phyloP scores from a whole-genome alignment of 106 monocot genomes.

The Dioscorea dumetorum region DNA sequence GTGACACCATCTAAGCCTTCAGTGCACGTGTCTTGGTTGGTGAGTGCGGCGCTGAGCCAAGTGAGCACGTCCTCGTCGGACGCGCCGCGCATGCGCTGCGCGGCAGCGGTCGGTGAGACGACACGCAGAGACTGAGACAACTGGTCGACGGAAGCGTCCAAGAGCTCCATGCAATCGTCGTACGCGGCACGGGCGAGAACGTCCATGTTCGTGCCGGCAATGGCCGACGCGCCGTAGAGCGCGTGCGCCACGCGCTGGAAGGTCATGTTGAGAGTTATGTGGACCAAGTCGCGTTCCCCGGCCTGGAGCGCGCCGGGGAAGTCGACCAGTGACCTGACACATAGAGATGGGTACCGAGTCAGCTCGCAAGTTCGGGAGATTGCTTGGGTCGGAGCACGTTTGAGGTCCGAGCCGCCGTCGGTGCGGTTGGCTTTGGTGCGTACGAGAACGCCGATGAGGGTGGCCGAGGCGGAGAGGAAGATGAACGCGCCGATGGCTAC shows the following conservation, averaged over 20 bases:
- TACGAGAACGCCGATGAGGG: slow-evolving; percentile 9
- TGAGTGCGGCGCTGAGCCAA: slow-evolving; percentile 88
- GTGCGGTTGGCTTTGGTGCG: background rate
- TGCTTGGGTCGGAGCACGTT: slow-evolving; percentile 24
- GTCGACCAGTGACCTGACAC: slow-evolving; percentile 33
- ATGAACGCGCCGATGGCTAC: slow-evolving; percentile 9
- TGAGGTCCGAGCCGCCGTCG: too few species aligned
- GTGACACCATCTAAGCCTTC: slow-evolving; percentile 53
- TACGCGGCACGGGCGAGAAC: slow-evolving; percentile 45
- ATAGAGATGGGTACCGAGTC: slow-evolving; percentile 48
- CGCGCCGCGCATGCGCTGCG: background rate
- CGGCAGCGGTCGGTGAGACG: slow-evolving; percentile 12
- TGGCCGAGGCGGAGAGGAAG: slow-evolving; percentile 18
- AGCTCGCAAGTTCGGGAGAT: slow-evolving; percentile 40
- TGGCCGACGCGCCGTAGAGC: slow-evolving; percentile 46
- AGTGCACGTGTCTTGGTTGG: slow-evolving; percentile 89
- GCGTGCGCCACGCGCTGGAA: slow-evolving; percentile 45
- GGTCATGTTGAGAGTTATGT: slow-evolving; percentile 80
- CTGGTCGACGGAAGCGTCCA: slow-evolving; percentile 57
- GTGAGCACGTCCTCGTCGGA: slow-evolving; percentile 70
- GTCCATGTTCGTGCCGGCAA: slow-evolving; percentile 42
- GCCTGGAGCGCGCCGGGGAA: slow-evolving; percentile 50
- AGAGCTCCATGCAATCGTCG: slow-evolving; percentile 84
- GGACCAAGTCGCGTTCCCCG: slow-evolving; percentile 52
- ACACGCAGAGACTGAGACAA: slow-evolving; percentile 43